Base-by-base conservation (phyloP, 179 eudicot genomes). In the Drosera spatulata region DNA sequence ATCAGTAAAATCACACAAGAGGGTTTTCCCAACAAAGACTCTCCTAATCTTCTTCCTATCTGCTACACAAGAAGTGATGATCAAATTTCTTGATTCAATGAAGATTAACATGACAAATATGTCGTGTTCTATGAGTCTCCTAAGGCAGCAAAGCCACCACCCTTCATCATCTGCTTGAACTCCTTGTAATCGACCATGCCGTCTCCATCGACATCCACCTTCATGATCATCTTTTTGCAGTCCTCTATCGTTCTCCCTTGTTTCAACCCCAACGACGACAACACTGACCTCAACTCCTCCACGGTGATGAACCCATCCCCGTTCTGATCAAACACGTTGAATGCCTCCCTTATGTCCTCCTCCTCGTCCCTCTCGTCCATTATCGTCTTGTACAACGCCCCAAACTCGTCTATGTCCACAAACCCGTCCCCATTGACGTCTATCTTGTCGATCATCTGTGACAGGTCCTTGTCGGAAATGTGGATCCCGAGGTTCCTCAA, bases 141-240 rank as follows among this genome's bases (percentile, higher is more conserved):
- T 78, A 75, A 70, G 41, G 88, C 78, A 60, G 87, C 81, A 72
- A 87, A 85, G 2, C 87, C 90, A 47, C 96, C 91, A 6, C 82
- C 81, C 59, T 76, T 86, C 95, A 88, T 88, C 96, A 88, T 88
- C 46, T 75, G 74, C 78, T 78, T 88, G 53, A 88, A 88, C 79
- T 88, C 96, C 4, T 61, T 49, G 58, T 68, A 88, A 62, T 84
- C 58, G 8, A 88, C 95, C 84, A 60, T 82, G 0, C 96, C 96
- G 70, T 88, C 91, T 4, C 96, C 96, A 62, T 88, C 96, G 1
- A 66, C 82, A 66, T 88, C 96, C 15, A 88, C 95, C 50, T 72
- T 86, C 55, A 50, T 72, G 13, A 88, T 88, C 96, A 88, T 88
- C 63, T 62, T 80, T 78, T 56, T 77, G 71, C 95, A 88, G 55